These are phyloP conservation scores for Annulohypoxylon bovei DNA, from an alignment of 495 filamentous ascomycete genomes.

Conservation along the genomic window DNA sequence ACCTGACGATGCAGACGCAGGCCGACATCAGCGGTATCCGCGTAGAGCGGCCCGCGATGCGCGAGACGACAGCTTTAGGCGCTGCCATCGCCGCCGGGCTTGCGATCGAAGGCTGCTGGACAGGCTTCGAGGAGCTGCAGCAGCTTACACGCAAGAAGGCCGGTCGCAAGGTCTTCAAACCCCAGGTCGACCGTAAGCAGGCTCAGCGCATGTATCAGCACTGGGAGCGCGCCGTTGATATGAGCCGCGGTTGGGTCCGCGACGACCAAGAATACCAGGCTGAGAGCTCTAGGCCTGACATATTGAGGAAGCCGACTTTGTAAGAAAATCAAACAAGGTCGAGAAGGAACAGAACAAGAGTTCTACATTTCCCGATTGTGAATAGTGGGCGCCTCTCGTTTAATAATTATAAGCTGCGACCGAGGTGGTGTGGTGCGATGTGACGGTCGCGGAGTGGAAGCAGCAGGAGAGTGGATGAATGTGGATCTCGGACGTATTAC, in stretches of 20 bases:
- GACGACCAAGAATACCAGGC: slow-evolving; percentile 28
- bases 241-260: slow-evolving; percentile 83
- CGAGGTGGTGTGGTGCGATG: slow-evolving; percentile 14
- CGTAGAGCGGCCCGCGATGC: slow-evolving; percentile 88
- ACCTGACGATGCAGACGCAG: slow-evolving; percentile 97
- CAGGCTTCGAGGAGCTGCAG: slow-evolving; percentile 78
- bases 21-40: slow-evolving; percentile 89
- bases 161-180: slow-evolving; percentile 78
- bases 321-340: not conserved
- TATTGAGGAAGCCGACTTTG: slow-evolving; percentile 35
- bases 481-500: slow-evolving; percentile 15
- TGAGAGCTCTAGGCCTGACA: slow-evolving; percentile 21
- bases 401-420: slow-evolving; percentile 16
- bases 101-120: slow-evolving; percentile 80
- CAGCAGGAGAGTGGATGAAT: not conserved
- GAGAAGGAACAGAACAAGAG: not conserved
- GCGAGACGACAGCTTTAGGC: slow-evolving; percentile 91
- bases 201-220: slow-evolving; percentile 75
- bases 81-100: slow-evolving; percentile 96
- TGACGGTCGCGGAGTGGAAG: not conserved
- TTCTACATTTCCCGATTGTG: not conserved
- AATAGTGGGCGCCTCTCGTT: slow-evolving; percentile 19
- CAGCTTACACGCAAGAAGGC: slow-evolving; percentile 72
- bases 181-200: slow-evolving; percentile 67
- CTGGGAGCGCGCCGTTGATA: slow-evolving; percentile 90